Conservation (phyloP, 495 filamentous ascomycete genomes). For the Cercophora sp. region DNA sequence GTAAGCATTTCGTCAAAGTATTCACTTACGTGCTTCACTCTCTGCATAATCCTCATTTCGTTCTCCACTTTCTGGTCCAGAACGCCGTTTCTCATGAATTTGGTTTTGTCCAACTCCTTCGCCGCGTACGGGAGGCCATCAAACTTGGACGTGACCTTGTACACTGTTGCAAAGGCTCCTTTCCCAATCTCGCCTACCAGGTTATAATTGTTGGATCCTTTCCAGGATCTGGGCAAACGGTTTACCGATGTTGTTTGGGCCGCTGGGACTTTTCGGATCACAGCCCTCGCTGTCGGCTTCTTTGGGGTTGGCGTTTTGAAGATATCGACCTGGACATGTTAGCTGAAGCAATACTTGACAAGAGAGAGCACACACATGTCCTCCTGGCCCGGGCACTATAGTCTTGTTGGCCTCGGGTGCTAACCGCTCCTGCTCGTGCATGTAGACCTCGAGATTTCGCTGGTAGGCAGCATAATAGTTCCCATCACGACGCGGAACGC, state of each 20-base stretch:
- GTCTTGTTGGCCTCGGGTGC: slow-evolving; percentile 33
- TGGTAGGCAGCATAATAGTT: slow-evolving; percentile 52
- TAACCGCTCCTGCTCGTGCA: slow-evolving; percentile 23
- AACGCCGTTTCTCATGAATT: slow-evolving; percentile 83
- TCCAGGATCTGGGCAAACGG: slow-evolving; percentile 57
- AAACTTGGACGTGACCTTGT: slow-evolving; percentile 74
- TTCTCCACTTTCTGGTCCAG: slow-evolving; percentile 84
- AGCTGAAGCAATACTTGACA: too few relatives aligned
- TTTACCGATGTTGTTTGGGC: too few relatives aligned
- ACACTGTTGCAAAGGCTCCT: slow-evolving; percentile 90
- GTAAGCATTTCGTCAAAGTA: too few relatives aligned
- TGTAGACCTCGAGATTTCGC: slow-evolving; percentile 55
- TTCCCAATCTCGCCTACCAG: slow-evolving; percentile 76
- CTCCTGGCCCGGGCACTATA: slow-evolving; percentile 44
- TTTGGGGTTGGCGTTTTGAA: slow-evolving; percentile 19
- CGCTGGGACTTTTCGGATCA: too few relatives aligned
- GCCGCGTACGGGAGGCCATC: slow-evolving; percentile 79
- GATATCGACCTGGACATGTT: slow-evolving; percentile 26
- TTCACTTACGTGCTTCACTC: slow-evolving; percentile 71
- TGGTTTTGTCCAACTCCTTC: slow-evolving; percentile 86
- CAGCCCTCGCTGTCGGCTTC: background rate
- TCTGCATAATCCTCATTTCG: slow-evolving; percentile 91
- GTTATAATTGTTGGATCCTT: slow-evolving; percentile 78
- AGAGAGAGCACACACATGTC: slow-evolving; percentile 44
- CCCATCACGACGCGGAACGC: slow-evolving; percentile 70